These are phyloP conservation scores for Cercis canadensis DNA, from an alignment of 306 rosid species.

Conservation along the genomic window DNA sequence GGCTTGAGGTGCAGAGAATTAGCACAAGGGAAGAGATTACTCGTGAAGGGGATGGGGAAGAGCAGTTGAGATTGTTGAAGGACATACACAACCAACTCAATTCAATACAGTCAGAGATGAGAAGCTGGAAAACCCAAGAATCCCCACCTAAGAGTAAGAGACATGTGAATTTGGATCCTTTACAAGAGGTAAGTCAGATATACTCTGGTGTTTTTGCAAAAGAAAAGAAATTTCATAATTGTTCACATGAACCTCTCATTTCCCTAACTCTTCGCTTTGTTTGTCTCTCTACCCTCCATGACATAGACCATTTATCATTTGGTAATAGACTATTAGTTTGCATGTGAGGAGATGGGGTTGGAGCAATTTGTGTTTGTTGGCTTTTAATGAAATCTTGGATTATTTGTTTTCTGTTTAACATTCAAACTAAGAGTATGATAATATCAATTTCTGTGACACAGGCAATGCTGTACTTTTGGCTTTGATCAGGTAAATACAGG, in stretches of 20 bases:
- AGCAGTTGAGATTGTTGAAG: constrained; percentile 72
- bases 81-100: constrained; percentile 69
- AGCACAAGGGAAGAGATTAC: constrained; percentile 58
- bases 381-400: constrained; percentile 32
- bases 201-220: neutral
- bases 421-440: constrained; percentile 20
- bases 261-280: no score
- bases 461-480: constrained; percentile 96
- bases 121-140: constrained; percentile 46
- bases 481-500: constrained; percentile 50
- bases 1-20: constrained; percentile 63
- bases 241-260: constrained; percentile 5
- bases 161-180: constrained; percentile 31
- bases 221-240: no score
- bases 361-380: neutral
- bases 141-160: constrained; percentile 47
- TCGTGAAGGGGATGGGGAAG: constrained; percentile 55
- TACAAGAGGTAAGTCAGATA: constrained; percentile 64
- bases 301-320: constrained; percentile 16
- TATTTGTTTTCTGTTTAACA: constrained; percentile 30
- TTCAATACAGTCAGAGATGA: constrained; percentile 59
- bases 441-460: constrained; percentile 51
- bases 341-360: neutral
- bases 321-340: constrained; percentile 21
- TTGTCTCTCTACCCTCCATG: no score